Base-by-base conservation (phyloP, 352 stramenopile species). In the Pythium rhizo-oryzae region DNA sequence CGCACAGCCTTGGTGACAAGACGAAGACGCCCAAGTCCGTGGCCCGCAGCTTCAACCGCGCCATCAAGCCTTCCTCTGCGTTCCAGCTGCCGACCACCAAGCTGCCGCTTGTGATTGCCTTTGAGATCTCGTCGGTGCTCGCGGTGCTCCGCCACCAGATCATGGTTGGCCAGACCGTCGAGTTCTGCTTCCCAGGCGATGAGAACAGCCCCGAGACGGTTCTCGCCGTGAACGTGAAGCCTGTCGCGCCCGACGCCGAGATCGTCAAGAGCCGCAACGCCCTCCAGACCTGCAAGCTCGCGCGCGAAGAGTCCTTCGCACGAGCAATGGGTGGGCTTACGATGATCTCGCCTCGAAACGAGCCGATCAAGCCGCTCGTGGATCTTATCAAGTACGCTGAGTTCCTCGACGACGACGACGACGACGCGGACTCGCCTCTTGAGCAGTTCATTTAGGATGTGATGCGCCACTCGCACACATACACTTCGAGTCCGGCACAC, bases 331-430 rank as follows among this genome's bases (percentile, higher is more conserved):
- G 82, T 43, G 80, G 83, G 25, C 69, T 94, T 57, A 92, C 77
- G 72, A 89, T 84, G 73, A 87, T 94, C 50, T 92, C 86, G 58
- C 86, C 84, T 39, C 84, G 86, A 62, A 81, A 92, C 72, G 74
- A 88, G 60, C 86, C 86, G 33, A 81, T 94, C 68, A 88, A 89
- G 72, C 82, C 90, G 64, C 81, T 83, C 67, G 75, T 94, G 43
- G 86, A 94, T 64, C 64, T 94, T 51, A 94, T 94, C 79, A 90
- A 94, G 81, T 92, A 92, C 67, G 86, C 86, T 23, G 86, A 90
- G 67, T 78, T 91, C 63, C 80, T 94, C 9, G 56, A 92, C 62
- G 80, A 60, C 35, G 55, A 92, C 70, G 69, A 85, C 62, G 80
- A 60, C 35, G 55, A 56, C 12, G 21, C 55, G 12, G 89, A 59